Evolutionary conservation across 2,329 filamentous ascomycete genomes (phyloP).

Genomic region (Ophiocordyceps camponoti-leonardi): DNA sequence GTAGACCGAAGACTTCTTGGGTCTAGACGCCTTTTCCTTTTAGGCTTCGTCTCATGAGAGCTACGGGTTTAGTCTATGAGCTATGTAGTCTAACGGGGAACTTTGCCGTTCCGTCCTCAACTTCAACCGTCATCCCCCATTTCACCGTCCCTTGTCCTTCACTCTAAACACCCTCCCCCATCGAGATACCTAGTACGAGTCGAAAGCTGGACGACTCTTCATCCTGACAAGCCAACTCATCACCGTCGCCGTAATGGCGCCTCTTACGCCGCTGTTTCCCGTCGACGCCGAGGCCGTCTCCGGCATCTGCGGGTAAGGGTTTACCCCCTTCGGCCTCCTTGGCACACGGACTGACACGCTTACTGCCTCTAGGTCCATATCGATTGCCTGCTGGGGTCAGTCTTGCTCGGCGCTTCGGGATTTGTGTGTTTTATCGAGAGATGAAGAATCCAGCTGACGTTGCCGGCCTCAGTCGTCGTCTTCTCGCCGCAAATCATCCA

Average conservation of each 20-base stretch:
- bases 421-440: too few relatives aligned
- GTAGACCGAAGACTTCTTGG: too few relatives aligned
- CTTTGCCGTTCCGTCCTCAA: too few relatives aligned
- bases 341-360: slow-evolving; percentile 3
- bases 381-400: slow-evolving; percentile 74
- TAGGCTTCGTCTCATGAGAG: too few relatives aligned
- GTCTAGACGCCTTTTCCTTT: too few relatives aligned
- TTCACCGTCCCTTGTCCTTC: neutral
- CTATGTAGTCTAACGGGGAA: too few relatives aligned
- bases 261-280: slow-evolving; percentile 39
- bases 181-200: too few relatives aligned
- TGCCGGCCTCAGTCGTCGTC: slow-evolving; percentile 52
- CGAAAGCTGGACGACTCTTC: neutral
- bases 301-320: slow-evolving; percentile 65
- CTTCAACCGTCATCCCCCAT: neutral
- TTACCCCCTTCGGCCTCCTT: neutral
- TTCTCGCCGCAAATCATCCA: slow-evolving; percentile 95
- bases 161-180: neutral
- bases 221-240: neutral
- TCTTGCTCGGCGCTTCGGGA: neutral
- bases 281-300: slow-evolving; percentile 82
- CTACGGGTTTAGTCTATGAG: too few relatives aligned
- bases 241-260: slow-evolving; percentile 24
- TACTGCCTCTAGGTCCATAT: slow-evolving; percentile 52
- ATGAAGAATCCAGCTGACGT: slow-evolving; percentile 2